Percentiles rank a stretch among this genome's conserved stretches.
Conservation (phyloP, 306 rosid species). For the Pueraria montana region DNA sequence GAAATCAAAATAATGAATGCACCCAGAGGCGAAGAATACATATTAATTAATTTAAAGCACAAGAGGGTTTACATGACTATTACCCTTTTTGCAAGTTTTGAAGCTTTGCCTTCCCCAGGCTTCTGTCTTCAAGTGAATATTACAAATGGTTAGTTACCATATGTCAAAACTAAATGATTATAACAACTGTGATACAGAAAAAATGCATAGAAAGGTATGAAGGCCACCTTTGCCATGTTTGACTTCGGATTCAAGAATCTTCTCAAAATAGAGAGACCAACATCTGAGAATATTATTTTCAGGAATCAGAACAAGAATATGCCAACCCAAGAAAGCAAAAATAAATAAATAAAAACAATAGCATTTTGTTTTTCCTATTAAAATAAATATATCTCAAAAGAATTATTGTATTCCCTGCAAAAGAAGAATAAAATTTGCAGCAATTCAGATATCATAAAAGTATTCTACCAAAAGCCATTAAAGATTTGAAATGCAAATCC, state of each 20-base stretch:
- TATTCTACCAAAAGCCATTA: not conserved
- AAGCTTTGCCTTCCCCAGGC: slow-evolving; percentile 75
- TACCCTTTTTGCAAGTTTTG: slow-evolving; percentile 95
- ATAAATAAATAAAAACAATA: not conserved
- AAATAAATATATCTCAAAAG: not conserved
- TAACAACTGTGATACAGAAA: slow-evolving; percentile 35
- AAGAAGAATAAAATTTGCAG: slow-evolving; percentile 13
- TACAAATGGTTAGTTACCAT: slow-evolving; percentile 54
- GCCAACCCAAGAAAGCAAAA: slow-evolving; percentile 31
- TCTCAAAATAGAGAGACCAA: slow-evolving; percentile 88
- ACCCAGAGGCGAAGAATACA: slow-evolving; percentile 3
- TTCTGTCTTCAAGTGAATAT: slow-evolving; percentile 82
- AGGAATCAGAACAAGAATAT: slow-evolving; percentile 42
- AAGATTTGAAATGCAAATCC: slow-evolving; percentile 27
- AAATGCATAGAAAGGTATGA: slow-evolving; percentile 43
- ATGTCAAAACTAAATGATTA: slow-evolving; percentile 36
- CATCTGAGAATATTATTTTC: slow-evolving; percentile 71
- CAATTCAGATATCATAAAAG: not conserved
- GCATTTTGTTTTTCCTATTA: not conserved
- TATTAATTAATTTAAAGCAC: slow-evolving; percentile 12
- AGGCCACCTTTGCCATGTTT: slow-evolving; percentile 71
- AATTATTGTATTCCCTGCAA: not conserved
- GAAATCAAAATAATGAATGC: slow-evolving; percentile 33
- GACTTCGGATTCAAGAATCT: slow-evolving; percentile 88
- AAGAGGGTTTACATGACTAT: slow-evolving; percentile 32